Evolutionary conservation across 139 green algal species (phyloP).

Genomic region (Penium margaritaceum): DNA sequence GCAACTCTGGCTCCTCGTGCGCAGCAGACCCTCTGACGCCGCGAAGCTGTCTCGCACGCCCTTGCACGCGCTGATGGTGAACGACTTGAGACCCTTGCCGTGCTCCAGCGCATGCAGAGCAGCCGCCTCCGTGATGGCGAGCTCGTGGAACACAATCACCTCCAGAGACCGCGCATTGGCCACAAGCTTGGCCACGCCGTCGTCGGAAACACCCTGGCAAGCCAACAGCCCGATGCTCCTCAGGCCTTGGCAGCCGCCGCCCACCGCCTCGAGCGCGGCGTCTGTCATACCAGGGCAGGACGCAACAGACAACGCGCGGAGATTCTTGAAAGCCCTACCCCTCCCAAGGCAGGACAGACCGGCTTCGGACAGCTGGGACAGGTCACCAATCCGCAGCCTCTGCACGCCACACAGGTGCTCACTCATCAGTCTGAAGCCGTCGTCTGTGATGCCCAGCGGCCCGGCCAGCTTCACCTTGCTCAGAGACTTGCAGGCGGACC

Average conservation of each 20-base stretch:
- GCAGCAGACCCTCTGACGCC: no score
- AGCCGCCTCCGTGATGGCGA: neutral
- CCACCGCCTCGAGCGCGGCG: neutral
- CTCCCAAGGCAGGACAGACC: neutral
- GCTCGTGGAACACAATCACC: neutral
- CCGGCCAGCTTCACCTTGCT: neutral
- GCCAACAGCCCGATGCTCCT: neutral
- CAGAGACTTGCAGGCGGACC: neutral
- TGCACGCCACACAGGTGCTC: neutral
- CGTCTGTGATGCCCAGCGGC: neutral
- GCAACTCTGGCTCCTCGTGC: neutral
- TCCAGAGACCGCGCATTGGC: neutral
- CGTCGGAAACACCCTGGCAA: neutral
- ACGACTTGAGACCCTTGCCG: neutral
- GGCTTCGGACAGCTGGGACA: neutral
- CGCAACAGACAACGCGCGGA: neutral
- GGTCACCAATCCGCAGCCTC: neutral
- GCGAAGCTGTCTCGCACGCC: no score
- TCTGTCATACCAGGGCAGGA: neutral
- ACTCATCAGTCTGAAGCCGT: neutral
- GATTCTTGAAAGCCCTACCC: neutral
- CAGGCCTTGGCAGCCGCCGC: neutral
- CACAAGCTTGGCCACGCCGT: neutral
- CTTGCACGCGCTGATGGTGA: no score
- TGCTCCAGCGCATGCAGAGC: neutral